Evolutionary conservation across 2,329 filamentous ascomycete genomes (phyloP), one percentile per base, ranked within the genome.

Genomic region (Aspergillus novoparasiticus): DNA sequence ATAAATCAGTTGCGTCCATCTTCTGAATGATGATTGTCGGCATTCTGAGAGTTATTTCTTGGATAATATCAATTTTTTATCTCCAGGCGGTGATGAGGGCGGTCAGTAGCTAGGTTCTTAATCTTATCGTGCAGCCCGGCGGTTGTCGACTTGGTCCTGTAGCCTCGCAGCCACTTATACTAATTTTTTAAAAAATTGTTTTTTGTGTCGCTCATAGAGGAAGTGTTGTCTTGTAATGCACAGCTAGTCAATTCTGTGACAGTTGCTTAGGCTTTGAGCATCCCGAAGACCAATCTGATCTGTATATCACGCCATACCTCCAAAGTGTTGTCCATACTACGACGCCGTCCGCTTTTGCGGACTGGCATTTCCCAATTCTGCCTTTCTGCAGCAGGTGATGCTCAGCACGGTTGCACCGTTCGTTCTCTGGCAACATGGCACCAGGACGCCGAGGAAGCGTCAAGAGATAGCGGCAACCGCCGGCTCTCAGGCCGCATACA

Each of bases 1-100:
- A 79, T 59, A 95, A 83, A 72, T 90, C 85, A 67, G 80, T 67
- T 19, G 81, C 76, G 45, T 87, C 85, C 85, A 87, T 87, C 43
- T 57, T 60, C 61, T 58, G 57, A 28, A 28, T 43, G 41, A 56
- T 64, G 57, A 62, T 68, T 64, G 57, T 39, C 23, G 14, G 36
- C 16, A 12, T 23, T 10, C n/a, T n/a, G 51, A 41, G 19, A 55
- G 23, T 55, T 19, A 28, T 26, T 26, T 14, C 19, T 23, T 2
- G 14, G 30, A 62, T 58, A 58, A 34, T 58, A 57, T 63, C 62
- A 66, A 66, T 64, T 69, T 68, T 70, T 64, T 69, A 61, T 67
- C 54, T 46, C 11, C 39, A 54, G 67, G 70, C 70, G 70, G 70
- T 71, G 63, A 59, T 48, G 2, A 23, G 9, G 60, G 69, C 71